Conservation (phyloP, 2,329 filamentous ascomycete genomes). For the Aspergillus versicolor region DNA sequence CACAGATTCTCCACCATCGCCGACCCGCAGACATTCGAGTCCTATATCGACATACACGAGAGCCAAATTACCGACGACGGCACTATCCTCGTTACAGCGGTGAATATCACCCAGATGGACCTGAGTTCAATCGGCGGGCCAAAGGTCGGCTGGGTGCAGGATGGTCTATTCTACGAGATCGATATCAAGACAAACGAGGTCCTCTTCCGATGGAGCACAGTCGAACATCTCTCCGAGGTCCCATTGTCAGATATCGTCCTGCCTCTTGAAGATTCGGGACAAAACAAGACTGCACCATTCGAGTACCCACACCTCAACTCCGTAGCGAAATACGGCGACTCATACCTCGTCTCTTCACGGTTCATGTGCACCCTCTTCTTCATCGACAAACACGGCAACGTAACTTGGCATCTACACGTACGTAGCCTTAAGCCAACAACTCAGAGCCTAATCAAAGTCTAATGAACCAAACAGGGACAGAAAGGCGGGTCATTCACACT, state of each 20-base stretch:
- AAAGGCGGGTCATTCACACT: conserved; percentile 26
- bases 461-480: conserved; percentile 15
- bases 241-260: conserved; percentile 16
- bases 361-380: conserved; percentile 25
- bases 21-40: neutral
- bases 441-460: neutral
- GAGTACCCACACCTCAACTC: conserved; percentile 27
- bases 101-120: conserved; percentile 23
- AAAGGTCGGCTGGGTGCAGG: conserved; percentile 24
- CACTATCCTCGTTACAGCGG: conserved; percentile 23
- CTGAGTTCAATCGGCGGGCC: conserved; percentile 21
- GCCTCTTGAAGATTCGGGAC: conserved; percentile 13
- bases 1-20: neutral
- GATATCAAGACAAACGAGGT: conserved; percentile 27
- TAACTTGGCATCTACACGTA: conserved; percentile 28
- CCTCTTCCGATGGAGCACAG: conserved; percentile 25
- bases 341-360: conserved; percentile 21
- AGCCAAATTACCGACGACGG: conserved; percentile 20
- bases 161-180: conserved; percentile 28
- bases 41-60: conserved; percentile 21
- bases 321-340: conserved; percentile 21
- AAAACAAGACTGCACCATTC: conserved; percentile 18
- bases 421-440: neutral
- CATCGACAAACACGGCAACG: conserved; percentile 22
- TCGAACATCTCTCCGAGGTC: conserved; percentile 22